Evolutionary conservation across 495 filamentous ascomycete genomes (phyloP), one percentile per base, ranked within the genome.

Genomic region (Podospora comata): DNA sequence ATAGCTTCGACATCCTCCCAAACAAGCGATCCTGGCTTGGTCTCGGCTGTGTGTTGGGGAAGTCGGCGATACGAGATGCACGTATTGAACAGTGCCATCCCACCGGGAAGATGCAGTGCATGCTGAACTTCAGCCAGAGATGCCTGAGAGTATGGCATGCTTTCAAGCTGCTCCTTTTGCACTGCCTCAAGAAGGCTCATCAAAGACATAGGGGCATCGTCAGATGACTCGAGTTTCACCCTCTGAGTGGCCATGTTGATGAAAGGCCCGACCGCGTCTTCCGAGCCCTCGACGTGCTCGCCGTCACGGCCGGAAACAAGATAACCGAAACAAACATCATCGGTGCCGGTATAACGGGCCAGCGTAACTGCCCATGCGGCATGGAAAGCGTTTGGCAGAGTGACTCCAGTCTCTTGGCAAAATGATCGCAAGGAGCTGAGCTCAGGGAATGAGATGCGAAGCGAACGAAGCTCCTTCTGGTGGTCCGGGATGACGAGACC

Each of bases 191-290:
- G 67, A 15, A 75, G 16, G 19, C 58, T 28, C 2, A 65, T 9
- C 7, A 74, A 34, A n/a, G 66, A 65, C 0, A 32, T 18, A 27
- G 63, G 13, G 39, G 56, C 64, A 9, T 62, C 39, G 0, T 19
- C 57, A 26, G 11, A 19, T 23, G 32, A 48, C 1, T 32, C 20
- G 6, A 72, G 9, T 11, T 18, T 62, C 7, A 78, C 74, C 2
- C 87, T 79, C 34, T 87, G 74, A 2, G 88, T 88, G 0, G 87
- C 75, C 2, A 88, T 89, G 39, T 86, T 83, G 57, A 90, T 84
- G 2, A 87, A 76, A 0, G 87, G 81, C 0, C 84, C 86, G 18
- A 80, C 74, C 18, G 85, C 81, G 30, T 78, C 73, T 16, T 79
- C 78, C 18, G 86, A 76, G 16, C 82, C 84, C 20, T 74, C 70